A percentile compares a stretch with the other conserved stretches of the same genome.
Conservation (phyloP, 805 yeast species). For the Ogataea naganishii region DNA sequence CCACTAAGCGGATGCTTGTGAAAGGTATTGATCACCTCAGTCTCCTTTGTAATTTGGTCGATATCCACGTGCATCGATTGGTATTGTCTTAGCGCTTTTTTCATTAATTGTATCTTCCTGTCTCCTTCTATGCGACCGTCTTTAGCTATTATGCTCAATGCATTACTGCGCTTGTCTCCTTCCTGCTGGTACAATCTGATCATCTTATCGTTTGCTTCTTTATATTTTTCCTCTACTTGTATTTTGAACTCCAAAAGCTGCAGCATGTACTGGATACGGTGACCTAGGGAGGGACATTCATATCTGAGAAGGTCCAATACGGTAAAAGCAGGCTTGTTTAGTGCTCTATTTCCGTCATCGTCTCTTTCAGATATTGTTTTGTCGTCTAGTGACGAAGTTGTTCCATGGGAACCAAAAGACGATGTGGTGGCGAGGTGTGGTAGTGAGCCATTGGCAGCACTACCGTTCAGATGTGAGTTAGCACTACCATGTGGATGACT, state of each 20-base stretch:
- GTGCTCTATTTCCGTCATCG: conserved; percentile 1
- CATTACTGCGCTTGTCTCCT: conserved; percentile 79
- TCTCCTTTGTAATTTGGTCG: conserved; percentile 59
- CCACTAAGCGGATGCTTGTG: conserved; percentile 85
- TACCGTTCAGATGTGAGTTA: neutral
- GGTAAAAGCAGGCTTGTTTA: conserved; percentile 41
- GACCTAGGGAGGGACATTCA: conserved; percentile 92
- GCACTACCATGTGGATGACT: conserved; percentile 1
- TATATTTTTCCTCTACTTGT: conserved; percentile 89
- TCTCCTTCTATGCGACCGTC: conserved; percentile 79
- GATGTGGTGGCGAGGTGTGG: no score
- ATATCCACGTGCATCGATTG: conserved; percentile 77
- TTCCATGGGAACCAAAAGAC: no score
- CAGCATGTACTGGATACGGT: conserved; percentile 89
- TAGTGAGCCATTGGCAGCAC: conserved; percentile 1
- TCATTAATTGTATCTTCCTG: conserved; percentile 75
- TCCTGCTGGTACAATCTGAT: conserved; percentile 80
- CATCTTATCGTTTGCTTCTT: conserved; percentile 86
- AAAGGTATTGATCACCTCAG: conserved; percentile 57
- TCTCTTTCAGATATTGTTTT: conserved; percentile 1
- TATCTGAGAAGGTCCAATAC: conserved; percentile 78
- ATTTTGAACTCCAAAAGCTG: conserved; percentile 91
- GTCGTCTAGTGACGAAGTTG: no score
- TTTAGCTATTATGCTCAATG: conserved; percentile 79
- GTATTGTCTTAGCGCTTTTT: conserved; percentile 77